Evolutionary conservation across 495 filamentous ascomycete species (phyloP), one percentile per base, ranked within the genome.

Genomic region (Tuber calosporum): DNA sequence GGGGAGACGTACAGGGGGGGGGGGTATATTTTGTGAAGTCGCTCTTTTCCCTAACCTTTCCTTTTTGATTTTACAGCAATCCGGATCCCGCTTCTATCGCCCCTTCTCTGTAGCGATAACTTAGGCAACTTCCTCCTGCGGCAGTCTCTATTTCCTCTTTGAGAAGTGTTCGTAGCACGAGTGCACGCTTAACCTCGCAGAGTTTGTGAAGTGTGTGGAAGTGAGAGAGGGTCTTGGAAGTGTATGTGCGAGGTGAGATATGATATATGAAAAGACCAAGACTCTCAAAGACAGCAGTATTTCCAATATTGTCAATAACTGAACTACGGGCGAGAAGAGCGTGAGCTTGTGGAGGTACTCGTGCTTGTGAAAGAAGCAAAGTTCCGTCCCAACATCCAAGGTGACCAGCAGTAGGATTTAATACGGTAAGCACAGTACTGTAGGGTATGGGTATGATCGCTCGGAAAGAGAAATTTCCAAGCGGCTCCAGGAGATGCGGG

Each of bases 211-310:
- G 26, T 30, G 30, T 30, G n/a, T 15, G 22, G 45, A 62, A 30
- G 26, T 4, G 53, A 30, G 26, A 19, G 53, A 26, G 48, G 26
- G 53, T 34, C 53, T 19, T 6, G 26, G 26, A 62, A 34, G 26
- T 0, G 53, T 62, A 62, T 13, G 53, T 62, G 26, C 7, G 53
- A 34, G 53, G 53, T 15, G 26, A 62, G 26, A 62, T 62, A 62
- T 62, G 53, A 62, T 62, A 62, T 62, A 4, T 62, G 53, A 30
- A 62, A 62, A 17, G n/a, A 62, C n/a, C 53, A 62, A 62, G 26
- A 13, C n/a, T 34, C 53, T 5, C 53, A 62, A 30, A 62, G 53
- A 62, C 53, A 34, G 48, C 0, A 5, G 20, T 62, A 30, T 34
- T 30, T 17, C 53, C 26, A 34, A 30, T 34, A 62, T 26, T 4